Percentiles rank a stretch among this genome's conserved stretches.
phyloP scores from a whole-genome alignment of 805 yeast species.

The Kuraishia borneana region DNA sequence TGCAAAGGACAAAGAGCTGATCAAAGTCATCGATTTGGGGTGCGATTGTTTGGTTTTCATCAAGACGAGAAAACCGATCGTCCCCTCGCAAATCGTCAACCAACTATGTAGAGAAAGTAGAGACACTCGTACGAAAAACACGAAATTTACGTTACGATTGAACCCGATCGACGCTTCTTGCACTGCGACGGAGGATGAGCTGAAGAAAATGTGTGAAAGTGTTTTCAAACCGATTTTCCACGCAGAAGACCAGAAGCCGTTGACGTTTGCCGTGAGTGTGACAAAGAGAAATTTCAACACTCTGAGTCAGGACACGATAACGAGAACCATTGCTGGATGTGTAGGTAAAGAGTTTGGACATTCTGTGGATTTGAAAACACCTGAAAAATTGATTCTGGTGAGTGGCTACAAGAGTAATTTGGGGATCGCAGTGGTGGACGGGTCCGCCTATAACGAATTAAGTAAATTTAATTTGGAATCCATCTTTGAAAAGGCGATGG shows the following conservation, averaged over 20 bases:
- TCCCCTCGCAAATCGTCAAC: constrained; percentile 63
- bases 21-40: constrained; percentile 52
- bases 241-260: constrained; percentile 24
- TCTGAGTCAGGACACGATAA: constrained; percentile 62
- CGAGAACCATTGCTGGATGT: constrained; percentile 54
- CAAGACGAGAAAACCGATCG: constrained; percentile 68
- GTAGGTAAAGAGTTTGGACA: constrained; percentile 68
- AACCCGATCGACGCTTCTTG: constrained; percentile 74
- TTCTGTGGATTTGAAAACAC: constrained; percentile 67
- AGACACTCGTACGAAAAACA: constrained; percentile 41
- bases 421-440: constrained; percentile 74
- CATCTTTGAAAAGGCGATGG: constrained; percentile 40
- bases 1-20: constrained; percentile 28
- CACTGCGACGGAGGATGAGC: constrained; percentile 58
- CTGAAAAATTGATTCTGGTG: constrained; percentile 68
- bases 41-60: constrained; percentile 82
- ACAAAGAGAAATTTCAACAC: constrained; percentile 69
- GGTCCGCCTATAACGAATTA: constrained; percentile 37
- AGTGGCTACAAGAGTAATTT: constrained; percentile 84
- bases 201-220: constrained; percentile 43
- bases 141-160: constrained; percentile 66
- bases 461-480: constrained; percentile 76
- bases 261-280: constrained; percentile 71
- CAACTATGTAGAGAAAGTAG: constrained; percentile 50
- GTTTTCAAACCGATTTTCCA: constrained; percentile 68